Base-by-base conservation (phyloP, 176 grass and related monocot species). In the Zoysia japonica region DNA sequence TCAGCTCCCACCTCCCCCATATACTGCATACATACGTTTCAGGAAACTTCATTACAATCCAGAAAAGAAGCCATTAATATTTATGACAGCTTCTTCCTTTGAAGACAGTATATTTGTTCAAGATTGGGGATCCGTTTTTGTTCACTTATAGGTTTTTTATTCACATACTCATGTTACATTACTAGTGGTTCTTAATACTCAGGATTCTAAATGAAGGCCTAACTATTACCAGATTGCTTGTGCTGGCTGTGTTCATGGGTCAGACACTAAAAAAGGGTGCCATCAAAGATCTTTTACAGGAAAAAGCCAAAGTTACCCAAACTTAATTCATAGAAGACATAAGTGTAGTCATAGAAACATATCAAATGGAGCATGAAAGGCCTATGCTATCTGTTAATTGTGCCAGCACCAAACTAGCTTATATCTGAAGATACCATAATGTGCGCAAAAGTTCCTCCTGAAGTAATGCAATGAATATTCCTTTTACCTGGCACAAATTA, bases 401-500 rank as follows among this genome's bases (percentile, higher is more conserved):
- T 75, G 36, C 14, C 61, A 83, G 67, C 60, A 65, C 39, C 48
- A 4, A 75, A 61, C 71, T 54, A 91, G 67, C 78, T 91, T 89
- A 71, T 76, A 85, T 63, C 70, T 78, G 51, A 86, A 88, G 75
- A 74, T 88, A 80, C 80, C 85, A 78, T 90, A 86, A 68, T 85
- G 53, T 76, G 17, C 0, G 7, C 9, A 61, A 14, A 61, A 16
- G 41, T 20, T 20, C 10, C 6, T 76, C 6, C 42, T 60, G 54
- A 39, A 48, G 44, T 69, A 61, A 62, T 77, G 51, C 50, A 28
- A 15, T 15, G 62, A 59, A 67, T 13, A 64, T 76, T 40, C 6
- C 7, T 46, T 81, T 67, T 92, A 92, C 93, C 93, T 96, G 93
- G 76, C 93, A 96, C 70, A 96, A 70, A 81, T 96, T 96, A 62